Base-by-base conservation (phyloP, 768 basidiomycete genomes). In the Fomitopsis pulvina region DNA sequence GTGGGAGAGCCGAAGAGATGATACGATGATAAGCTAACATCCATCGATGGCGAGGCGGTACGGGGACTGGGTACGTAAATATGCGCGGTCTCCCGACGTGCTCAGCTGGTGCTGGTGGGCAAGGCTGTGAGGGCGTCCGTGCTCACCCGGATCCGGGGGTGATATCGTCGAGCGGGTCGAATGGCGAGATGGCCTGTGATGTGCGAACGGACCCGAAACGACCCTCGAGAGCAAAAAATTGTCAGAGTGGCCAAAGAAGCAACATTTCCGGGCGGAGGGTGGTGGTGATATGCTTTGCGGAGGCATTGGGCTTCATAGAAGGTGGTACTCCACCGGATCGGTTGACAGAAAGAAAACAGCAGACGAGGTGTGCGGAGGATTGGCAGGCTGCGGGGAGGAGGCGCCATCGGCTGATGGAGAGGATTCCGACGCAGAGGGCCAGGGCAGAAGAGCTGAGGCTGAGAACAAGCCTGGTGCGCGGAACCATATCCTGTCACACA, bases 41-140 rank as follows among this genome's bases (percentile, higher is more conserved):
- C 30, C 44, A 51, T 51, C 50, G 50, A 51, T 51, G 44, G 43
- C 14, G 22, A 22, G 45, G 27, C 45, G 28, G 42, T 51, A 44
- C 41, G 30, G 45, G 49, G 39, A 37, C 44, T 40, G 29, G 45
- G 40, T 28, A 52, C 45, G 45, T 51, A 51, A 45, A 45, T 38
- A 25, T 14, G 34, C 40, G 29, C 14, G 41, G 5, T 20, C 21
- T 22, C 24, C 10, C 6, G 3, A 4, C 4, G 6, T 11, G 41
- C n/a, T n/a, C 41, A 21, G 20, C 20, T 41, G 41, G 41, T 6
- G 20, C 20, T 21, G 41, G 8, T 21, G 7, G 41, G 24, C 20
- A 24, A 43, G 41, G 6, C 10, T 9, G n/a, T 4, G 43, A 27
- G 24, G n/a, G 4, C 3, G 11, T 29, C 27, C 43, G 27, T 44